A percentile compares a stretch with the other conserved stretches of the same genome.
phyloP scores from a whole-genome alignment of 208 protist species.

The Wallacemonas sp. region DNA sequence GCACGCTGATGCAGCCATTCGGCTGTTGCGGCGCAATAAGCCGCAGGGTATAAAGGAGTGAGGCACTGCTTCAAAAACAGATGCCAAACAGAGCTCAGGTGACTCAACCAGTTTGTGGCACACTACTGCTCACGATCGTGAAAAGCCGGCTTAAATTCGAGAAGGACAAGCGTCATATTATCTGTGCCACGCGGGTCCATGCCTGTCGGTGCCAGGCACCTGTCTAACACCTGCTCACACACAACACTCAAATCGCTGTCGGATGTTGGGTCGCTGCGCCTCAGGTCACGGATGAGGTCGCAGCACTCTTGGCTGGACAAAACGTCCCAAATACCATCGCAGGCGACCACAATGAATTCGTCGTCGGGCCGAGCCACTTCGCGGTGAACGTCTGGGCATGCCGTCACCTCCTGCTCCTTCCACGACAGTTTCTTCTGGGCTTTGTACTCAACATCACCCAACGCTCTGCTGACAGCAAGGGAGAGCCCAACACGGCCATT shows the following conservation, averaged over 20 bases:
- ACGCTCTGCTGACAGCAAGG: conserved; percentile 90
- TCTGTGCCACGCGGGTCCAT: conserved; percentile 63
- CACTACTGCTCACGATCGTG: conserved; percentile 11
- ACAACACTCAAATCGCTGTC: conserved; percentile 63
- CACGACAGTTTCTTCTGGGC: conserved; percentile 44
- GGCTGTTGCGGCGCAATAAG: too few relatives aligned
- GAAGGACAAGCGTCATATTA: conserved; percentile 90
- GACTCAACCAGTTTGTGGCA: neutral
- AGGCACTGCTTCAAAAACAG: neutral
- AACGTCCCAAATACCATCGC: conserved; percentile 95
- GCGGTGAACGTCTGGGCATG: conserved; percentile 64
- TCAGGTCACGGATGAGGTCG: conserved; percentile 37
- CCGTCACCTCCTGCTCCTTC: conserved; percentile 79
- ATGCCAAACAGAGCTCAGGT: neutral
- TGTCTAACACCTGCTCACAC: conserved; percentile 76
- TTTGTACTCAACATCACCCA: conserved; percentile 95
- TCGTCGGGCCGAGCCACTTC: conserved; percentile 39
- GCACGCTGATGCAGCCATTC: too few relatives aligned
- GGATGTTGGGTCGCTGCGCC: conserved; percentile 13
- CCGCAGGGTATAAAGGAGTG: too few relatives aligned
- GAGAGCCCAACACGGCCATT: conserved; percentile 91
- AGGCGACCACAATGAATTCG: conserved; percentile 91
- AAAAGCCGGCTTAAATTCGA: conserved; percentile 83
- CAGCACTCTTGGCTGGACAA: conserved; percentile 81
- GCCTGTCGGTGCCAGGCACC: conserved; percentile 59